Evolutionary conservation across 140 eudicot species (phyloP), one percentile per base, ranked within the genome.

Genomic region (Anethum foeniculum): DNA sequence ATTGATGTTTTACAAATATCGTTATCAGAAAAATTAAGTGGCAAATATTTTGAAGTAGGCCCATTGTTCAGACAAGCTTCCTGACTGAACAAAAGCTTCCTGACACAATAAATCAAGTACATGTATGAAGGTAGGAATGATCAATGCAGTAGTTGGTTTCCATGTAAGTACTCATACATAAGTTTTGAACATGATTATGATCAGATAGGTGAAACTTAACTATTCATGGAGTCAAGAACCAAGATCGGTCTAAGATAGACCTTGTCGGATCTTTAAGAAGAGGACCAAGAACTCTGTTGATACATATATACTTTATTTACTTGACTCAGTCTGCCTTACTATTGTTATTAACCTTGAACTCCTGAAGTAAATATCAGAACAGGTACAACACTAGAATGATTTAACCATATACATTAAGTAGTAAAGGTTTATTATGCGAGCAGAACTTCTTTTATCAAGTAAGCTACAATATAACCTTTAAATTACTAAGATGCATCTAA

Each of bases 81-180:
- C 81, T 25, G 75, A 44, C 34, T 39, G 43, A 39, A 39, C 43
- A 39, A 39, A 43, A 79, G 62, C 75, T 41, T 79, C 62, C 81
- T 25, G 75, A 44, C 34, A 13, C 44, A 62, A 64, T 62, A 13
- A 64, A 43, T 64, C 3, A n/a, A 10, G 56, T 79, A 39, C 38
- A 23, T 58, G 75, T 79, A 12, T 39, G 44, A 14, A 79, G 21
- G 69, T 49, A 38, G 44, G 75, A 38, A 43, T 64, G 48, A 64
- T 62, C 75, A 62, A 27, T 60, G 56, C 43, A 39, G 58, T 48
- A 44, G 27, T 79, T 27, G 43, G 54, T 27, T 28, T 64, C 62
- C 27, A 65, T 0, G 11, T 27, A 75, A 46, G 19, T 46, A 47
- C 36, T 75, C 79, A 23, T n/a, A 75, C 78, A 19, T 41, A 46